Base-by-base conservation (phyloP, 2,329 filamentous ascomycete species). In the Xylaria sp. region DNA sequence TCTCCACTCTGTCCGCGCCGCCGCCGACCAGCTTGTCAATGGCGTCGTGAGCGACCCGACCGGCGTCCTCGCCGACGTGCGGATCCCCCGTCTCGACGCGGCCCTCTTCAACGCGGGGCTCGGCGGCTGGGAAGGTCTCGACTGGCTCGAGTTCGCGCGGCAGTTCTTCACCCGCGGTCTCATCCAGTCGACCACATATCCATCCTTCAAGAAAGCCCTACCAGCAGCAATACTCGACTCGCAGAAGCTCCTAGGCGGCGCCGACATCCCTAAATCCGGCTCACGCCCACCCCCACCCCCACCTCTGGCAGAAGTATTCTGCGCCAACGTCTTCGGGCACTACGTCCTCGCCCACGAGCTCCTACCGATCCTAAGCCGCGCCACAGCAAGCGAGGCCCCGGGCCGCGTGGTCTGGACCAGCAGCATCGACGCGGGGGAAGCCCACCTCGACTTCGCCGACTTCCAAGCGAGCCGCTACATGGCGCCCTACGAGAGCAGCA, bases 271-370 rank as follows among this genome's bases (percentile, higher is more conserved):
- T 5, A 67, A 64, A 16, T 66, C 62, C 8, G 50, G 42, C 12
- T n/a, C n/a, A n/a, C n/a, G n/a, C n/a, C n/a, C n/a, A n/a, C 74
- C 81, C 18, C 87, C 1, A 35, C 32, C 90, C 66, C 90, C 91
- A 0, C 82, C 84, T 5, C 82, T 99, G 0, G 94, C 93, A 2
- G 86, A 93, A 73, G 89, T 97, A 21, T 99, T 98, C 79, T 92
- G 91, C 78, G 91, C 95, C 59, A 98, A 98, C 77, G 87, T 97
- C 35, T 98, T 99, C 78, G 96, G 96, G 0, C 96, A 99, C 82
- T 98, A 99, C 79, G 82, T 98, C 76, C 88, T 99, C 27, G 88
- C 89, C 18, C 94, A 97, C 79, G 89, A 91, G 76, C 86, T 98
- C 12, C 86, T 92, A 73, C 91, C 93, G 0, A 84, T 98, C 12